These are phyloP conservation scores for Arthrinium phaeospermum DNA, from an alignment of 2,329 filamentous ascomycete genomes.

Conservation along the genomic window DNA sequence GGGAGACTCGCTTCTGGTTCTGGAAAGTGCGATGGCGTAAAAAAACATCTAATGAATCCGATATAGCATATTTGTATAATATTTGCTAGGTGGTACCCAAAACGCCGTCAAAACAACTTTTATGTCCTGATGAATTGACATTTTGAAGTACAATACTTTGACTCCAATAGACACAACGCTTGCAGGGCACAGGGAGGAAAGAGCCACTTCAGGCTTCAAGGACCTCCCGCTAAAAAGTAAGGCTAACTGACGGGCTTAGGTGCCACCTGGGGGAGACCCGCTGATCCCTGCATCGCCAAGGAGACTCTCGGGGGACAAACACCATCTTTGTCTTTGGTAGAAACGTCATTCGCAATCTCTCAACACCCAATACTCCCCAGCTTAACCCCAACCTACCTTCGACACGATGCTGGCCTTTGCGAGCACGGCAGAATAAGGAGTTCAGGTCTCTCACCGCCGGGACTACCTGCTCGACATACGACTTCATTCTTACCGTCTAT, in stretches of 20 bases:
- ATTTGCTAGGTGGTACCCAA: background rate
- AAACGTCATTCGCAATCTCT: constrained; percentile 16
- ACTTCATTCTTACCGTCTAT: background rate
- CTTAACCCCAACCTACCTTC: constrained; percentile 10
- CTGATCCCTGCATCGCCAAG: constrained; percentile 14
- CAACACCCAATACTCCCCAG: constrained; percentile 7
- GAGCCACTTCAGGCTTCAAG: background rate
- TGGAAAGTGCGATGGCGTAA: background rate
- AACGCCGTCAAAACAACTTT: background rate
- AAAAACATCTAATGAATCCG: background rate
- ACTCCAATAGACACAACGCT: background rate
- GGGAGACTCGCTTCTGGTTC: background rate
- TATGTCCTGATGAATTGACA: background rate
- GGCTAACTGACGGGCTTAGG: background rate
- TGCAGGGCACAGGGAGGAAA: background rate
- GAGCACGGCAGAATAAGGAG: background rate
- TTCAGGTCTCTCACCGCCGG: background rate
- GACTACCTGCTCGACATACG: background rate
- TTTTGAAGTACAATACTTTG: background rate
- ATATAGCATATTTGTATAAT: background rate
- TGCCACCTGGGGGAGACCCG: constrained; percentile 9
- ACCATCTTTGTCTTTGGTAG: constrained; percentile 13
- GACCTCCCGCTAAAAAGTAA: background rate
- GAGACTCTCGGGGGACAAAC: background rate
- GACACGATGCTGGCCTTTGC: constrained; percentile 11